These are phyloP conservation scores for Obelidium mucronatum DNA, from an alignment of 192 early-diverging fungal species.

Conservation along the genomic window DNA sequence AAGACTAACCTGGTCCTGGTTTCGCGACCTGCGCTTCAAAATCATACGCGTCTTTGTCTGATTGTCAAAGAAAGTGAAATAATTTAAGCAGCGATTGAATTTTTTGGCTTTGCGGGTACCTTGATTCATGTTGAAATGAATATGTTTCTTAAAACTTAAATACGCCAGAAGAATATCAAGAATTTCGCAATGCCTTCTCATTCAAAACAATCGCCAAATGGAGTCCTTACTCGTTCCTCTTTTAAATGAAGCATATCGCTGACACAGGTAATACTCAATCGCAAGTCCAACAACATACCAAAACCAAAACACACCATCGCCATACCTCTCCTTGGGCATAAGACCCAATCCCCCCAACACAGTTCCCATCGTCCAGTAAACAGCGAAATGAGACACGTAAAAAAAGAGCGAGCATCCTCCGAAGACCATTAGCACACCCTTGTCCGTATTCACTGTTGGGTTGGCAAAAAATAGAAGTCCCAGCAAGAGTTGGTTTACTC, in stretches of 20 bases:
- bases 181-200: background rate
- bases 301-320: slow-evolving; percentile 1
- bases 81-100: too few relatives aligned
- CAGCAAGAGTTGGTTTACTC: slow-evolving; percentile 38
- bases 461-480: slow-evolving; percentile 37
- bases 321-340: background rate
- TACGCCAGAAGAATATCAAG: background rate
- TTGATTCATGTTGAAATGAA: too few relatives aligned
- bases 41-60: too few relatives aligned
- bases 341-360: background rate
- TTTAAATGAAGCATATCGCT: slow-evolving; percentile 17
- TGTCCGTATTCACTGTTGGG: background rate
- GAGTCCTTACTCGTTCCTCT: slow-evolving; percentile 19
- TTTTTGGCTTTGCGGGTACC: too few relatives aligned
- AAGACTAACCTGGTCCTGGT: too few relatives aligned
- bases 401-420: slow-evolving; percentile 11
- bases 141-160: too few relatives aligned
- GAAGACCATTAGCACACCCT: slow-evolving; percentile 5
- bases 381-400: slow-evolving; percentile 25
- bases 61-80: too few relatives aligned
- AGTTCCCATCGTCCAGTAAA: background rate
- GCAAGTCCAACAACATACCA: slow-evolving; percentile 2
- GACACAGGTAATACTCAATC: slow-evolving; percentile 23
- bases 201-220: slow-evolving; percentile 30
- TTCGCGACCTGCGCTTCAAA: too few relatives aligned